Conservation (phyloP, 1,284 basidiomycete genomes). For the Gomphus bonarii region DNA sequence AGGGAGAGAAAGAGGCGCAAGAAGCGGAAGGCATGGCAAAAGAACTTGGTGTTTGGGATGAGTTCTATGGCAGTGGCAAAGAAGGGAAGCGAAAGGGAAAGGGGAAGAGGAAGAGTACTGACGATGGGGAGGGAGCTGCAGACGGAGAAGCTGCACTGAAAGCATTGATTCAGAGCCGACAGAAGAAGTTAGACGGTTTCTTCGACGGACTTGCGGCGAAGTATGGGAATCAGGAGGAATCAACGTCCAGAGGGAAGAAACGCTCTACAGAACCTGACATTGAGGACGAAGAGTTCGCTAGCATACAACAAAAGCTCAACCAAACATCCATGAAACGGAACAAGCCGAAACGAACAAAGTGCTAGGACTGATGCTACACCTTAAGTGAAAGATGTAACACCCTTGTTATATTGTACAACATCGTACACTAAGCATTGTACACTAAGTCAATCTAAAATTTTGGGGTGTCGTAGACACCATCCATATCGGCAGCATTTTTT, state of each 20-base stretch:
- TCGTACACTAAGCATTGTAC: background rate
- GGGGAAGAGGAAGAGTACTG: slow-evolving; percentile 28
- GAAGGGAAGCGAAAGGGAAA: slow-evolving; percentile 52
- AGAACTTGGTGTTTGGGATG: slow-evolving; percentile 89
- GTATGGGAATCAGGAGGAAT: slow-evolving; percentile 47
- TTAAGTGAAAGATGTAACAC: too few relatives aligned
- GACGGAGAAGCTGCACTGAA: slow-evolving; percentile 60
- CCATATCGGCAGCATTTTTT: slow-evolving; percentile 28
- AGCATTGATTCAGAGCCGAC: slow-evolving; percentile 73
- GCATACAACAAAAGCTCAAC: slow-evolving; percentile 46
- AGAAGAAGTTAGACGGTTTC: slow-evolving; percentile 61
- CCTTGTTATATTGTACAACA: background rate
- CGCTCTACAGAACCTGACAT: slow-evolving; percentile 43
- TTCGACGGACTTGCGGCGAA: slow-evolving; percentile 77
- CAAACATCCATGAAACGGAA: slow-evolving; percentile 20
- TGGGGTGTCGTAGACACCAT: background rate
- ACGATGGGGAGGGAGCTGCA: slow-evolving; percentile 29
- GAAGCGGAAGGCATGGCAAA: slow-evolving; percentile 83
- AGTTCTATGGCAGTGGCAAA: slow-evolving; percentile 83
- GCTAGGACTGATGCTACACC: too few relatives aligned
- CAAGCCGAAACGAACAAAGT: background rate
- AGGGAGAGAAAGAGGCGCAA: slow-evolving; percentile 66
- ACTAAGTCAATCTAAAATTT: slow-evolving; percentile 3
- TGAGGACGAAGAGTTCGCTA: slow-evolving; percentile 59
- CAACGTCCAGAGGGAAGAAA: slow-evolving; percentile 46